A percentile compares a stretch with the other conserved stretches of the same genome.
Evolutionary conservation across 2,329 filamentous ascomycete species (phyloP).

Genomic region (Aspergillus persii): DNA sequence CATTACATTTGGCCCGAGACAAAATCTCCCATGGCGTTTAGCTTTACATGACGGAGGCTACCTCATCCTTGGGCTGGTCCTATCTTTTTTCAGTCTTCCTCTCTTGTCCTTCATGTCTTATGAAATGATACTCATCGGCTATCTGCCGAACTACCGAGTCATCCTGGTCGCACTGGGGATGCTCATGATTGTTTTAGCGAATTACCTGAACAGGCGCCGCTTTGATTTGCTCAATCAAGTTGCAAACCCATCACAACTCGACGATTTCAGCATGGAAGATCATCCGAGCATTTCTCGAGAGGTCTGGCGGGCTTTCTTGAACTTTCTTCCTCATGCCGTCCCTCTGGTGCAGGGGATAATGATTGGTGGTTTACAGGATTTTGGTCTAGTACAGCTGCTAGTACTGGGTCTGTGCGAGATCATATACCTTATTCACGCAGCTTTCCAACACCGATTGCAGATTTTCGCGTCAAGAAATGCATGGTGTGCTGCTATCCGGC

Average conservation of each 20-base stretch:
- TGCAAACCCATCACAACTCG: background rate
- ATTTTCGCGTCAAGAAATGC: background rate
- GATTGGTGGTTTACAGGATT: constrained; percentile 2
- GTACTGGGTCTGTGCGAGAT: background rate
- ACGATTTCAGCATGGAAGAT: background rate
- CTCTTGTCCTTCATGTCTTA: constrained; percentile 1
- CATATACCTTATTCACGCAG: background rate
- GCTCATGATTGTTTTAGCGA: background rate
- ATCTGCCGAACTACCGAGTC: constrained; percentile 2
- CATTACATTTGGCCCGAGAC: background rate
- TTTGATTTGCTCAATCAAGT: background rate
- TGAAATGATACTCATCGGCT: constrained; percentile 4
- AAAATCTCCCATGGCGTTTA: background rate
- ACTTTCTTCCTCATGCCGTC: background rate
- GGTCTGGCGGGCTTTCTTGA: background rate
- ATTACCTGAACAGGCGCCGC: background rate
- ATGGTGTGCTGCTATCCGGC: constrained; percentile 1
- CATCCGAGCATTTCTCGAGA: background rate
- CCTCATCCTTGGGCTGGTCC: background rate
- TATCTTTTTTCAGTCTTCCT: background rate
- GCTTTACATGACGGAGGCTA: background rate
- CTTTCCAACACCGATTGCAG: background rate
- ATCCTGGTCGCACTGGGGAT: background rate
- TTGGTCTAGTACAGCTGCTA: background rate
- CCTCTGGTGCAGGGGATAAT: background rate